Evolutionary conservation across 1,284 basidiomycete genomes (phyloP), one percentile per base, ranked within the genome.

Genomic region (Leccinum pallidistipes): DNA sequence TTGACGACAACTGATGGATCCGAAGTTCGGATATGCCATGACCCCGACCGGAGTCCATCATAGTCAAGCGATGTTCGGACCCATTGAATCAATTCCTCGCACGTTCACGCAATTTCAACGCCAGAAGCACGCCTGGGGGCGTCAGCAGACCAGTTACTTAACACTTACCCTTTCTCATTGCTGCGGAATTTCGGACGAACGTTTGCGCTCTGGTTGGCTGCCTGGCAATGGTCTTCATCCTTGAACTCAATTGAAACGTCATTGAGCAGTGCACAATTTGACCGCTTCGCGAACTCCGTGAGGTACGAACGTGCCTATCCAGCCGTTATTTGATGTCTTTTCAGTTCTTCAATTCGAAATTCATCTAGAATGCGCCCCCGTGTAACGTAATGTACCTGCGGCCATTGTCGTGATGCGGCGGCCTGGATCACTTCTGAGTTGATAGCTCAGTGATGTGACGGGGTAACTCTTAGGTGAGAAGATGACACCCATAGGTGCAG

Each of bases 151-250:
- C 16, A 11, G 12, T 50, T 40, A 55, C 24, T 12, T 40, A 40
- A 40, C 24, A 14, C 12, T 6, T 7, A 40, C 52, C 53, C 24
- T n/a, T 7, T n/a, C 49, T 29, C 27, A 11, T 50, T 21, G 53
- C 18, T n/a, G 31, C 27, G 52, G n/a, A 21, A 24, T 21, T 47
- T 29, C 16, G 10, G 27, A 51, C 57, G n/a, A 58, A 52, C 49
- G 57, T 58, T 58, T 16, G 57, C 50, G n/a, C 27, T 29, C 50
- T 34, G 24, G 31, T 57, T 51, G 24, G 47, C 38, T 40, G 34
- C 34, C 32, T 24, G 24, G 24, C 12, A 34, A 40, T 40, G n/a
- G 16, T 12, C 11, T 21, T 18, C 45, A 21, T 4, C 45, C 11
- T 12, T 21, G 45, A 21, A 47, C 21, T 21, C 45, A 21, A 47